These are phyloP conservation scores for Symbiodinium pilosum DNA, from an alignment of 73 alveolate species.

Conservation along the genomic window DNA sequence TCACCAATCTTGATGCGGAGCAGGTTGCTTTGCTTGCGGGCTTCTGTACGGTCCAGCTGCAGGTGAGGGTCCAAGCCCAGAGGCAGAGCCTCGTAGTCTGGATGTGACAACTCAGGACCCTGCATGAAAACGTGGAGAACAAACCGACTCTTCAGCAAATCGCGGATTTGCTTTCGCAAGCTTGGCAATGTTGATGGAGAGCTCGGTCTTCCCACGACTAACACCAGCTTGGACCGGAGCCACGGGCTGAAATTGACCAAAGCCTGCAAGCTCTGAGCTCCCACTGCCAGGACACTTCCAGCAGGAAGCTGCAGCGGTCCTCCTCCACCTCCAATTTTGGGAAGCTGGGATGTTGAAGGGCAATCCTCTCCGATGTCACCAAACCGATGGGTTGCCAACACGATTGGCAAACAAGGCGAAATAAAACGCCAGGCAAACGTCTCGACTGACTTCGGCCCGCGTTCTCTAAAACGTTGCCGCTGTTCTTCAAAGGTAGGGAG, in stretches of 20 bases:
- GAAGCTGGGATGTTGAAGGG: background rate
- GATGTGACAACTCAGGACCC: background rate
- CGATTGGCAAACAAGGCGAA: background rate
- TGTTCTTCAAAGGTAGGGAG: background rate
- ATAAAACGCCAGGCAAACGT: background rate
- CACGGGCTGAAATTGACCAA: background rate
- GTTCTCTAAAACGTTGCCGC: background rate
- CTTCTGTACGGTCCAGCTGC: background rate
- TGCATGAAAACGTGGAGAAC: background rate
- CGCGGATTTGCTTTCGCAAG: background rate
- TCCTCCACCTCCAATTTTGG: background rate
- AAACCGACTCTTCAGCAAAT: background rate
- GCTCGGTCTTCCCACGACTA: background rate
- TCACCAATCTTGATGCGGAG: background rate
- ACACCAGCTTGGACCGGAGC: background rate
- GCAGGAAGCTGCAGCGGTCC: background rate
- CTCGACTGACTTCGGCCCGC: background rate
- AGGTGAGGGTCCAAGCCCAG: background rate
- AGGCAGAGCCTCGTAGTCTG: background rate
- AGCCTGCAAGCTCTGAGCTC: background rate
- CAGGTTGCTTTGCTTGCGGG: background rate
- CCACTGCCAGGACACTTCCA: background rate
- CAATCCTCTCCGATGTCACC: background rate
- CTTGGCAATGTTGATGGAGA: background rate
- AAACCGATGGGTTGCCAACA: background rate